Conservation (phyloP, 805 yeast species). For the Wickerhamiella azyma region DNA sequence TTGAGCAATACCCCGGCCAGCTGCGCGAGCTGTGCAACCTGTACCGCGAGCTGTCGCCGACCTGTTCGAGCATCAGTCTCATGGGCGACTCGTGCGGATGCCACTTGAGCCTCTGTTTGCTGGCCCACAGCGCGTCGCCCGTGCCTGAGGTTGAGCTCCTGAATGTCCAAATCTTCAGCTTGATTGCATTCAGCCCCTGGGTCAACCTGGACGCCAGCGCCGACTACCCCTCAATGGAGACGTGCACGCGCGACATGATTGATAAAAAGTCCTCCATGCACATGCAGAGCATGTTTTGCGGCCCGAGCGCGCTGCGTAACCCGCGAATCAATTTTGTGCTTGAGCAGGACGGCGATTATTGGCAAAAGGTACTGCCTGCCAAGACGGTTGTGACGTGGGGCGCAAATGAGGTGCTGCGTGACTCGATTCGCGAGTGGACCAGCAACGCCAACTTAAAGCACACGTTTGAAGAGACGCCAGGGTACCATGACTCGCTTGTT, state of each 20-base stretch:
- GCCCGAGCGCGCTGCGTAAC: not conserved
- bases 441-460: slow-evolving; percentile 8
- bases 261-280: slow-evolving; percentile 1
- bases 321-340: slow-evolving; percentile 3
- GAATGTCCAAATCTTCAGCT: not conserved
- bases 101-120: slow-evolving; percentile 18
- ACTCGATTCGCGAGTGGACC: slow-evolving; percentile 12
- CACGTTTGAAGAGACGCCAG: slow-evolving; percentile 15
- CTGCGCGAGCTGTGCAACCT: slow-evolving; percentile 15
- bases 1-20: slow-evolving; percentile 20
- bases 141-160: slow-evolving; percentile 6
- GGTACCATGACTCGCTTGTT: slow-evolving; percentile 19
- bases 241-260: slow-evolving; percentile 4
- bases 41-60: not conserved
- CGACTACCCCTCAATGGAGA: not conserved
- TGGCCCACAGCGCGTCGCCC: slow-evolving; percentile 9
- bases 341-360: slow-evolving; percentile 7
- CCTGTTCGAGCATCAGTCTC: slow-evolving; percentile 14
- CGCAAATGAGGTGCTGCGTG: slow-evolving; percentile 13
- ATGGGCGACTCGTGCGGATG: slow-evolving; percentile 27
- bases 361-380: slow-evolving; percentile 14
- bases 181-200: slow-evolving; percentile 15
- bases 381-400: slow-evolving; percentile 17
- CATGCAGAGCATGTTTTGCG: slow-evolving; percentile 5
- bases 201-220: slow-evolving; percentile 2